phyloP scores from a whole-genome alignment of 371 early-diverging fungal species.

The Zancudomyces culisetae region DNA sequence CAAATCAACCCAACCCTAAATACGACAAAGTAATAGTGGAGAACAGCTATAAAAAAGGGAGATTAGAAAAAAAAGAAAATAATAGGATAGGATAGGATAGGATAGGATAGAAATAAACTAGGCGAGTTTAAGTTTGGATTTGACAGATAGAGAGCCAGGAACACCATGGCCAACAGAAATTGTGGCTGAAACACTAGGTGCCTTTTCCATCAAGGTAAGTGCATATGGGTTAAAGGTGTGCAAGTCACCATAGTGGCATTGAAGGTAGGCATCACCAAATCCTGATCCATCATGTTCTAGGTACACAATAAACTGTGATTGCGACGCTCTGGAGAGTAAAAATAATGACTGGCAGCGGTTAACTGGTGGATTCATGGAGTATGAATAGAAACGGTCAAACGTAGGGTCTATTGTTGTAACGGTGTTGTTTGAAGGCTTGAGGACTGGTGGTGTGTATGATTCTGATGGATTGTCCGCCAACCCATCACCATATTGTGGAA shows the following conservation, averaged over 20 bases:
- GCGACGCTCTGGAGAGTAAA: not conserved
- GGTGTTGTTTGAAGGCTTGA: not conserved
- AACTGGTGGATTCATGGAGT: not conserved
- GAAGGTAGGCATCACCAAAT: not conserved
- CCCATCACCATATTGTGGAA: not conserved
- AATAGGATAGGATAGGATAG: too few species aligned
- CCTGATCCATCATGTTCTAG: not conserved
- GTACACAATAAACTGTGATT: not conserved
- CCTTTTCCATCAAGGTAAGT: too few species aligned
- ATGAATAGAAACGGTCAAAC: not conserved
- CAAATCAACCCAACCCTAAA: too few species aligned
- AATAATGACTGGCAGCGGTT: slow-evolving; percentile 1
- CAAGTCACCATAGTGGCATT: slow-evolving; percentile 1
- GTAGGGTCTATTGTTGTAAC: not conserved
- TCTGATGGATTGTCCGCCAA: not conserved
- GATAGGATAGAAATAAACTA: too few species aligned
- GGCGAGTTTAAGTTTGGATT: too few species aligned
- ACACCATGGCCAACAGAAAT: too few species aligned
- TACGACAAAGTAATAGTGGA: too few species aligned
- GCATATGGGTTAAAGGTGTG: too few species aligned
- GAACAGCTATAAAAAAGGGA: too few species aligned
- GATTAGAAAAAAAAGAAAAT: too few species aligned
- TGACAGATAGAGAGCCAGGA: too few species aligned
- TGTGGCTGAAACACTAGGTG: too few species aligned
- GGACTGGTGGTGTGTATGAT: not conserved